Base-by-base conservation (phyloP, 2,329 filamentous ascomycete species). In the Erysiphe pulchra region DNA sequence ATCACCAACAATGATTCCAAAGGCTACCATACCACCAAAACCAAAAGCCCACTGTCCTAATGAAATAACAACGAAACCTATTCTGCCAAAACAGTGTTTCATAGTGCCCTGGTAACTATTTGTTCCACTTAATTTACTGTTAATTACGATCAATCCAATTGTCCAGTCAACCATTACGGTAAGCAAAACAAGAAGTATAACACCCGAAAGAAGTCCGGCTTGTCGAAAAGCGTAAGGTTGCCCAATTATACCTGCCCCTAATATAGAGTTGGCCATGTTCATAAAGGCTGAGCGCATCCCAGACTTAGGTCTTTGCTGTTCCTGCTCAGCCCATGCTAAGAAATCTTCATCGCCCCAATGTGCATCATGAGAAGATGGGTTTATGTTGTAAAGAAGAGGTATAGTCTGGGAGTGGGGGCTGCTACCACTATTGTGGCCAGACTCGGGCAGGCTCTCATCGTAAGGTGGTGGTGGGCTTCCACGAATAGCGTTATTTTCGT, bases 241-340 rank as follows among this genome's bases (percentile, higher is more conserved):
- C 3, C 82, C 75, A 56, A 79, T 78, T 60, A 79, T 79, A 45
- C 75, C 75, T 2, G 75, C 76, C 36, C 75, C 76, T 53, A 98
- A 94, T 60, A 98, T 98, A 55, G 82, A 92, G 65, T 98, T 98
- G 50, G 90, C 87, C 90, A 98, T 98, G 63, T 98, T 98, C 85
- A 95, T 93, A 54, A 98, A 95, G 2, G 90, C 87, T 59, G 80
- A 83, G 50, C 72, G 69, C 63, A 95, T 70, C 5, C 80, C 80
- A 47, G 83, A 92, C 63, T 87, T 87, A 42, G 87, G 85, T 47
- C 86, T 70, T 8, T 44, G 56, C 47, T 68, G 65, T 57, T 77
- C 71, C 32, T 65, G 62, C 53, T 70, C 67, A 5, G 67, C 68
- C 61, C 66, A 68, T 38, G 63, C 57, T 45, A 65, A 59, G 24